Conservation (phyloP, 306 rosid species). For the Castanea sativa region DNA sequence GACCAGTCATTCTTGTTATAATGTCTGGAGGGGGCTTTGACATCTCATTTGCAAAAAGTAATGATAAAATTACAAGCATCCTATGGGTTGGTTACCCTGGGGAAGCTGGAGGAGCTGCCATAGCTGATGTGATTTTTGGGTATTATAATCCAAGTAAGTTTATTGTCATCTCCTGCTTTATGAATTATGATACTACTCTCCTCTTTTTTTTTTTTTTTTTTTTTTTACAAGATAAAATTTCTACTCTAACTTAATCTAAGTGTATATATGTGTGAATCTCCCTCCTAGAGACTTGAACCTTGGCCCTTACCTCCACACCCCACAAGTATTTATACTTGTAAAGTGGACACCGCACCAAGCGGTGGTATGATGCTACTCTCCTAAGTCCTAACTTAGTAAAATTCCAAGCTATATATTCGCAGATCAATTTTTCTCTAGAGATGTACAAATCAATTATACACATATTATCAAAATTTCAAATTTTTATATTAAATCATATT, state of each 20-base stretch:
- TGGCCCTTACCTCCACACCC: too few relatives aligned
- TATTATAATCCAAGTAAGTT: slow-evolving; percentile 77
- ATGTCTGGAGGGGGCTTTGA: slow-evolving; percentile 99
- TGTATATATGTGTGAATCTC: too few relatives aligned
- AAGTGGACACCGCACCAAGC: too few relatives aligned
- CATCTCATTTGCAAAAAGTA: slow-evolving; percentile 70
- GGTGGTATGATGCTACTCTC: too few relatives aligned
- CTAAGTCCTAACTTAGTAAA: background rate
- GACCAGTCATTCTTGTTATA: slow-evolving; percentile 86
- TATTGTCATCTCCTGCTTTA: background rate
- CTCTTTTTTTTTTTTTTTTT: background rate
- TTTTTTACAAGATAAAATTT: too few relatives aligned
- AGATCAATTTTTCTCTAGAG: background rate
- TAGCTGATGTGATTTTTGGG: slow-evolving; percentile 91
- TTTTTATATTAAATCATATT: background rate
- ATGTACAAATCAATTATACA: background rate
- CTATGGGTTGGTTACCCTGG: slow-evolving; percentile 99
- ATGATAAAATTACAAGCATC: slow-evolving; percentile 77
- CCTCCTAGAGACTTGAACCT: too few relatives aligned
- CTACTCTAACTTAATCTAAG: too few relatives aligned
- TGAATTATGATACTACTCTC: background rate
- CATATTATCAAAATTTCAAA: background rate
- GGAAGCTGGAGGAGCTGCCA: slow-evolving; percentile 98
- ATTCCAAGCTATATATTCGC: background rate
- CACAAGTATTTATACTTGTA: too few relatives aligned